Base-by-base conservation (phyloP, 1,284 basidiomycete genomes). In the Phellopilus nigrolimitatus region DNA sequence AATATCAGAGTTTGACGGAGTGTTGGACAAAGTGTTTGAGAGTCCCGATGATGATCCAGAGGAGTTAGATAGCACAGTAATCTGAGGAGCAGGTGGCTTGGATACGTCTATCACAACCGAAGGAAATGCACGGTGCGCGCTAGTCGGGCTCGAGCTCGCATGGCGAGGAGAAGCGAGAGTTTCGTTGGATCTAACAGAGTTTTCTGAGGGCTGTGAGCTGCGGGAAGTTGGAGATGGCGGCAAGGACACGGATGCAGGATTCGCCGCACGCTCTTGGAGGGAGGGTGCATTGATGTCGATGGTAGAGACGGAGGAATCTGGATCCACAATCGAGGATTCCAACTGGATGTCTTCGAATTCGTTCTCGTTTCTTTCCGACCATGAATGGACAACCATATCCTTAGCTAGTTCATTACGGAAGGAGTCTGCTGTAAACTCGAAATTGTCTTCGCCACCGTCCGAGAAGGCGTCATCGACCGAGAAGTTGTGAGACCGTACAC, bases 401-500 rank as follows among this genome's bases (percentile, higher is more conserved):
- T 69, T 76, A 41, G 75, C 74, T 53, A 88, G 64, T 50, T 86
- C 83, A 50, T 75, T 66, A 25, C 82, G 78, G 52, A 87, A 73
- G 24, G 70, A 68, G 41, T 76, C 75, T 3, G 79, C 68, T 12
- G 72, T 76, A 68, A 88, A 84, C 39, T 75, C 70, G 61, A 71
- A 75, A 46, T 73, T 69, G 34, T 65, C 63, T 51, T 78, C 75
- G 15, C 84, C 84, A 15, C 63, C 67, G 43, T 79, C 77, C 17
- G 73, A 73, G 66, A 88, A 88, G 19, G 82, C 80, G 62, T 88
- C 87, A 66, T 88, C 85, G 41, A 83, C 64, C 57, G 76, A 68
- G 53, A 84, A 64, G 27, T 51, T 49, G n/a, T 17, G 34, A 10
- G 34, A 37, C 3, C 34, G 34, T 7, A 3, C n/a, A 17, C 19